Base-by-base conservation (phyloP, 345 rosid species). In the Anastatica hierochuntica region DNA sequence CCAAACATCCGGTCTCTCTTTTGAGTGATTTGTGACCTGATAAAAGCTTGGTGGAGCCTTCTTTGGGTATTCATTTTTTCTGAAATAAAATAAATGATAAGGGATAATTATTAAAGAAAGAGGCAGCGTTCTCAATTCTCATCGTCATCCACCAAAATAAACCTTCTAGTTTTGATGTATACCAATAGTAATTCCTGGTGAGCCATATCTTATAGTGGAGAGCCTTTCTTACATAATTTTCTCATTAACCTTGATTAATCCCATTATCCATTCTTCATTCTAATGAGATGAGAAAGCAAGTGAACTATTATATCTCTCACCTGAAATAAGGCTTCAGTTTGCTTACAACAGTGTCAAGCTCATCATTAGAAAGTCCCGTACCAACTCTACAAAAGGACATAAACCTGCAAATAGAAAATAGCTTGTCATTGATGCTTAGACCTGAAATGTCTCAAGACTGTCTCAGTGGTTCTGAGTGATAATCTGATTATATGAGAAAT, bases 1-100 rank as follows among this genome's bases (percentile, higher is more conserved):
- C 98, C 98, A 90, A 53, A 90, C 95, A 75, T 90, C 98, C 2
- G 98, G 98, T 59, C 98, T 80, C 79, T 87, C 98, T 67, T 84
- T 87, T 8, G 92, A 79, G 62, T 82, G 77, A 66, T 84, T 82
- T 20, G 95, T 90, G 54, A 81, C 90, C 70, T 78, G 84, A 74
- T 87, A 90, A 66, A 84, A 90, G 61, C 77, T 84, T 21, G 98
- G 98, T 11, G 87, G 76, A 17, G 67, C 74, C 77, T 70, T 82
- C 83, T 79, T 86, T 31, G 94, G 94, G 71, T 86, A 77, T 68
- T 86, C 96, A 70, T 82, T 70, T 71, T 79, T 84, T 77, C 96
- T 84, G 60, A 44, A 44, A 51, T n/a, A 53, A 52, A 7, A 57
- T 4, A 50, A 10, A 49, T 10, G 27, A 18, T 10, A 35, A 3